Conservation (phyloP, 345 rosid genomes). For the Rubroshorea leprosula region DNA sequence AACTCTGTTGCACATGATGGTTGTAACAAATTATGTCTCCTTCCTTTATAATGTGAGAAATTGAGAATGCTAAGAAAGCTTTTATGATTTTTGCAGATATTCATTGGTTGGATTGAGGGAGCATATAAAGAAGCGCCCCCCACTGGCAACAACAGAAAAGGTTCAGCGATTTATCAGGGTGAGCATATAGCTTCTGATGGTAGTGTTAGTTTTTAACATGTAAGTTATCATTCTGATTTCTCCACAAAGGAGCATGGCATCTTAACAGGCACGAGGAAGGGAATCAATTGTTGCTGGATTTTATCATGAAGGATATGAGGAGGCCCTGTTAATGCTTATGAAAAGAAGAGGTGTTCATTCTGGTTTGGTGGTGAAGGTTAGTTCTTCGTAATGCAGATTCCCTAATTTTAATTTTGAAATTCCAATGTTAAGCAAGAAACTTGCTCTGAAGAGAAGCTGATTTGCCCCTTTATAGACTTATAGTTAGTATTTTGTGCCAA, state of each 20-base stretch:
- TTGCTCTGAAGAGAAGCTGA: background rate
- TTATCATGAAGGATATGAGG: conserved; percentile 93
- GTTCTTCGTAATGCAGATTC: conserved; percentile 15
- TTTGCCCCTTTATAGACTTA: background rate
- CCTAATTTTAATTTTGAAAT: background rate
- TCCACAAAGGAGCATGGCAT: conserved; percentile 10
- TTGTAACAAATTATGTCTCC: background rate
- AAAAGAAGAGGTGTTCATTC: conserved; percentile 93
- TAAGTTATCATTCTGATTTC: conserved; percentile 4
- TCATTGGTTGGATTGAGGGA: conserved; percentile 76
- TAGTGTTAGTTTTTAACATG: background rate
- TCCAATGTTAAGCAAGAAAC: background rate
- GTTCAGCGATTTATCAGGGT: conserved; percentile 93
- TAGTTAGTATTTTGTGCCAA: background rate
- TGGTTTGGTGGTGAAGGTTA: conserved; percentile 91
- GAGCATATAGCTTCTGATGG: conserved; percentile 23
- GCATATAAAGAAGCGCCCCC: conserved; percentile 98
- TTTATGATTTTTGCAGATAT: conserved; percentile 41
- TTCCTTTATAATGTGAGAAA: background rate
- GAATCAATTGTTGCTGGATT: conserved; percentile 91
- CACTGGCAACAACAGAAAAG: conserved; percentile 90
- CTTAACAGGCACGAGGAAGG: conserved; percentile 71
- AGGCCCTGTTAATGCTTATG: conserved; percentile 95
- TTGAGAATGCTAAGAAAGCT: background rate
- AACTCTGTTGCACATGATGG: background rate